Evolutionary conservation across 148 eudicot genomes (phyloP).

Genomic region (Fagopyrum homotropicum): DNA sequence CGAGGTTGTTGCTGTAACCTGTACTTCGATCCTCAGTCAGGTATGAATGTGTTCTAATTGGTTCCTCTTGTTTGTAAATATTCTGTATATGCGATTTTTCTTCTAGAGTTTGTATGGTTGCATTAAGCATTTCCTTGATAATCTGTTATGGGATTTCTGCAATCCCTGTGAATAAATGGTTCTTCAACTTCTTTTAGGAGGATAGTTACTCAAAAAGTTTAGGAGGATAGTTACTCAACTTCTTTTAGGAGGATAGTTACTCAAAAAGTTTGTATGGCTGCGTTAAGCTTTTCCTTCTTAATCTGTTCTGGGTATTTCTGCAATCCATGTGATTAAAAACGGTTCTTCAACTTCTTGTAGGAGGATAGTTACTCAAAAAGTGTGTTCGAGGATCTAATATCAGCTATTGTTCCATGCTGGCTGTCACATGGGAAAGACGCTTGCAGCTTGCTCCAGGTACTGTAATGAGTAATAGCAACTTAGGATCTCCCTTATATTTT

Average conservation of each 20-base stretch:
- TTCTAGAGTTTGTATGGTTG: background rate
- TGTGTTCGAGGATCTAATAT: conserved; percentile 71
- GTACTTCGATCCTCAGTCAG: conserved; percentile 69
- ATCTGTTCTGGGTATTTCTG: background rate
- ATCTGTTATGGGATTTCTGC: no score
- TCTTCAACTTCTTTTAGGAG: conserved; percentile 26
- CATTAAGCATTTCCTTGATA: background rate
- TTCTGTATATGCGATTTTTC: background rate
- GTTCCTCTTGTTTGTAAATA: background rate
- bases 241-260: conserved; percentile 21
- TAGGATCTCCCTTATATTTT: background rate
- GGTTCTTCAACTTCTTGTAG: conserved; percentile 23
- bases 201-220: conserved; percentile 45
- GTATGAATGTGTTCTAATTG: conserved; percentile 21
- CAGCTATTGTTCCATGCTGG: conserved; percentile 86
- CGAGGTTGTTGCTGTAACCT: conserved; percentile 51
- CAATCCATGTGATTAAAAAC: background rate
- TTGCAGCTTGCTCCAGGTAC: conserved; percentile 62
- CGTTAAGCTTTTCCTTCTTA: background rate
- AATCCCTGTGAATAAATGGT: background rate
- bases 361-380: conserved; percentile 66
- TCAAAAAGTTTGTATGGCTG: conserved; percentile 19
- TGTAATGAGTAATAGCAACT: background rate
- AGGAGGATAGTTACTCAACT: conserved; percentile 33
- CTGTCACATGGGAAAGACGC: conserved; percentile 39